Evolutionary conservation across 306 rosid genomes (phyloP).

Genomic region (Fragaria iinumae): DNA sequence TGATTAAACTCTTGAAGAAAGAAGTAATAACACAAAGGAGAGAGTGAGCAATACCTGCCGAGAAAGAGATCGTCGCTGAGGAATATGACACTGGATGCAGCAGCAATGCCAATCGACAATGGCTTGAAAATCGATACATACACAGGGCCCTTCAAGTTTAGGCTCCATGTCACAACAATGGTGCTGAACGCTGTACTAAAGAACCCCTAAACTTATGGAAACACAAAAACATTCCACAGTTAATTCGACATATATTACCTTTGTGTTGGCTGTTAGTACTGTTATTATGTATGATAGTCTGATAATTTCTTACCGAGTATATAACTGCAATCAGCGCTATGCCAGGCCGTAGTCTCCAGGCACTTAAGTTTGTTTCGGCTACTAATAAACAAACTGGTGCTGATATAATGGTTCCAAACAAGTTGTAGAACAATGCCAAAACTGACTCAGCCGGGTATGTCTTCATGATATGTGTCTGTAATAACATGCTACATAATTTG

Average conservation of each 20-base stretch:
- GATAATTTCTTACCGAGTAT: constrained; percentile 59
- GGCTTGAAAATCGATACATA: constrained; percentile 85
- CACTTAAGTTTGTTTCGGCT: constrained; percentile 55
- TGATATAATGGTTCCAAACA: constrained; percentile 44
- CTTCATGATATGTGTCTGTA: constrained; percentile 37
- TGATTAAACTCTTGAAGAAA: background rate
- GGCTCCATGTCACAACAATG: constrained; percentile 49
- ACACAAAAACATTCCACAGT: background rate
- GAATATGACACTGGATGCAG: constrained; percentile 52
- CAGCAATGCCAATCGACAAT: constrained; percentile 65
- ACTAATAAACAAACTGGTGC: constrained; percentile 40
- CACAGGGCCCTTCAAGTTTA: constrained; percentile 75
- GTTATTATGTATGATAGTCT: background rate
- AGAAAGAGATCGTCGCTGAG: constrained; percentile 71
- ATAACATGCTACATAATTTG: background rate
- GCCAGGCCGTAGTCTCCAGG: constrained; percentile 57
- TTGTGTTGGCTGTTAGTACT: background rate
- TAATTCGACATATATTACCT: background rate
- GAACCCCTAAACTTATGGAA: constrained; percentile 21
- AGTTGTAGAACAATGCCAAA: constrained; percentile 46
- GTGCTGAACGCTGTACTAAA: constrained; percentile 23
- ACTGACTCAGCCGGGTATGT: constrained; percentile 45
- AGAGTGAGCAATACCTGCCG: constrained; percentile 51
- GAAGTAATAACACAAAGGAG: background rate
- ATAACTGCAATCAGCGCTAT: constrained; percentile 58